Percentiles rank a stretch among this genome's conserved stretches.
Evolutionary conservation across 768 basidiomycete genomes (phyloP).

Genomic region (Coprinopsis sp.): DNA sequence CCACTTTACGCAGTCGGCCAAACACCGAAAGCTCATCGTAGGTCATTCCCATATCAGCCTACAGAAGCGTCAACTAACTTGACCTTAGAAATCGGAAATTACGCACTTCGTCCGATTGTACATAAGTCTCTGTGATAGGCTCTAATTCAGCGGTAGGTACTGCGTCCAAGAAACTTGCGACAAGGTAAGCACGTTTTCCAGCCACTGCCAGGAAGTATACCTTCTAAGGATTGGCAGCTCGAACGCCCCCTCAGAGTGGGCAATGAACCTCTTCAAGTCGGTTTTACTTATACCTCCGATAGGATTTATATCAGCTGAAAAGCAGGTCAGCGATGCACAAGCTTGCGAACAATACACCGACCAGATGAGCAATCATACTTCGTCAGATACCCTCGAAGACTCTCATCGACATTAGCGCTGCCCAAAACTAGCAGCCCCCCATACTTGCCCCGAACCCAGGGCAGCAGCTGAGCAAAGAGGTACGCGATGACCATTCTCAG

Average conservation of each 20-base stretch:
- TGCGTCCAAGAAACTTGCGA: slow-evolving; percentile 91
- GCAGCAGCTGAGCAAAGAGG: slow-evolving; percentile 90
- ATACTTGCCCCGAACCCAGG: slow-evolving; percentile 78
- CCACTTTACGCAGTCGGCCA: slow-evolving; percentile 89
- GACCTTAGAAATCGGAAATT: background rate
- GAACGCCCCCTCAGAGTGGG: slow-evolving; percentile 72
- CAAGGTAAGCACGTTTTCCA: slow-evolving; percentile 1
- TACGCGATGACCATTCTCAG: slow-evolving; percentile 94
- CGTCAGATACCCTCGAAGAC: slow-evolving; percentile 92
- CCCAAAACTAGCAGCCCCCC: slow-evolving; percentile 95
- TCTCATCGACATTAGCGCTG: slow-evolving; percentile 97
- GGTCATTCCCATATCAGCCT: slow-evolving; percentile 99
- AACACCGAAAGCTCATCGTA: slow-evolving; percentile 95
- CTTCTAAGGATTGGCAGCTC: slow-evolving; percentile 78
- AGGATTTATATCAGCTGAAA: slow-evolving; percentile 90
- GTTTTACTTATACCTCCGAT: slow-evolving; percentile 98
- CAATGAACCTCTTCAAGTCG: slow-evolving; percentile 93
- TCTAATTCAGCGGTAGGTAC: slow-evolving; percentile 95
- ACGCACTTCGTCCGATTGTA: slow-evolving; percentile 88
- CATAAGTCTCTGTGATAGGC: slow-evolving; percentile 89
- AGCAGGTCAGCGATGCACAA: slow-evolving; percentile 1
- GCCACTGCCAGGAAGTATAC: slow-evolving; percentile 35
- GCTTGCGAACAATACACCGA: slow-evolving; percentile 21
- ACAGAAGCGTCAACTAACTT: slow-evolving; percentile 6
- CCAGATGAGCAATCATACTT: slow-evolving; percentile 97